Evolutionary conservation across 2,329 filamentous ascomycete species (phyloP), one percentile per base, ranked within the genome.

Genomic region (Monosporascus cannonballus): DNA sequence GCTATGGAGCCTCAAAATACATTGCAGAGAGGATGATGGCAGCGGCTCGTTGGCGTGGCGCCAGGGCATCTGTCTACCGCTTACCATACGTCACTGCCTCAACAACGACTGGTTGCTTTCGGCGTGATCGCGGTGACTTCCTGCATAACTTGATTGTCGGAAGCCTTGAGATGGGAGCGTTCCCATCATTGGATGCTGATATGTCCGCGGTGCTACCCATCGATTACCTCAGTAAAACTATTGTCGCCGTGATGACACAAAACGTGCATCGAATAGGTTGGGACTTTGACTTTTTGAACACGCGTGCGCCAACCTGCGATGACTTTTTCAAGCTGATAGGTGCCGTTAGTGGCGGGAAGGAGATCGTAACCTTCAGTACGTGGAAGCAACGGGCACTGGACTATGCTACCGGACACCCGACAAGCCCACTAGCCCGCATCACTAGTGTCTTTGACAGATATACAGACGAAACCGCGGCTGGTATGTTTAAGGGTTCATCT

Each of bases 41-140:
- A 8, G 63, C 63, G 9, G 63, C 62, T n/a, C 59, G 63, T 18
- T 64, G 59, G 58, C 63, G 62, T 45, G 63, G 62, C 36, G 62
- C 63, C 34, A 53, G 45, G 47, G 60, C 62, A 30, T 54, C 60
- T 24, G 53, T 61, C 3, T 66, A 65, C 44, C 63, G 62, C 4
- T 49, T 67, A 11, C 63, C 63, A 14, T 66, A 59, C 50, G 63
- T 64, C 24, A 60, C 64, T 4, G 64, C 64, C 27, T 64, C 64
- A 17, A 56, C 59, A 2, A 44, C 47, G 5, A 61, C 56, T 20
- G 64, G 64, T 25, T 58, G 61, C 24, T 65, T 66, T 55, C 61
- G 64, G 42, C 59, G 49, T 30, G 62, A 67, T 51, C 61, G 59
- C 20, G 64, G 64, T 11, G 64, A 66, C 48, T 65, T 67, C 50